phyloP scores from a whole-genome alignment of 306 rosid species.

The Astragalus glycyphyllos region DNA sequence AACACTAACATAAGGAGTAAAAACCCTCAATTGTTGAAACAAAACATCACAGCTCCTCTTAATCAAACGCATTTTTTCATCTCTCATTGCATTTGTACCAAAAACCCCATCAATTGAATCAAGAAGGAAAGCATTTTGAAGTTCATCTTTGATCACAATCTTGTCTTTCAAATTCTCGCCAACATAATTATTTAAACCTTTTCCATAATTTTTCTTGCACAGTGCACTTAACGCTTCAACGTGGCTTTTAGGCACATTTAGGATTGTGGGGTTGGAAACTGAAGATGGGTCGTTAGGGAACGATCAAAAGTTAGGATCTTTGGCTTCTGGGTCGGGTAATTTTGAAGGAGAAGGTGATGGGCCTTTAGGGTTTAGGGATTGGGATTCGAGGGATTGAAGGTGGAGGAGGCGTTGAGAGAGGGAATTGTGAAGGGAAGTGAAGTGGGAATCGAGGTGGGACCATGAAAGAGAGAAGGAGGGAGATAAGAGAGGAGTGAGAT shows the following conservation, averaged over 20 bases:
- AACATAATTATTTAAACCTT: conserved; percentile 63
- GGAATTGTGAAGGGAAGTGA: too few species aligned
- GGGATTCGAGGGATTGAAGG: too few species aligned
- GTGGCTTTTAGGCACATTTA: too few species aligned
- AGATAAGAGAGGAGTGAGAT: too few species aligned
- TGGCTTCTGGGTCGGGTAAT: conserved; percentile 6
- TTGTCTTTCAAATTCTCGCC: conserved; percentile 48
- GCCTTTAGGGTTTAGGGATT: too few species aligned
- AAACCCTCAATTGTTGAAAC: conserved; percentile 62
- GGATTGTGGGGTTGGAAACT: conserved; percentile 29
- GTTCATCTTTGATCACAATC: conserved; percentile 46
- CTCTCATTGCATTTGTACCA: conserved; percentile 31
- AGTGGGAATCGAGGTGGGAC: too few species aligned
- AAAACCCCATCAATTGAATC: conserved; percentile 68
- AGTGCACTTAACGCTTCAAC: conserved; percentile 45
- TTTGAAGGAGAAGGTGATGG: too few species aligned
- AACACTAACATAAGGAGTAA: conserved; percentile 44
- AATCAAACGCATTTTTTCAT: conserved; percentile 37
- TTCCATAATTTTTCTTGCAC: conserved; percentile 67
- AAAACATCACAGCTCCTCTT: conserved; percentile 58
- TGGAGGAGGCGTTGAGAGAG: too few species aligned
- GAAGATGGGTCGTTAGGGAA: conserved; percentile 39
- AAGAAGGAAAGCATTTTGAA: conserved; percentile 59
- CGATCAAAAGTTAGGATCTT: conserved; percentile 4
- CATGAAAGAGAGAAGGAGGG: too few species aligned